Base-by-base conservation (phyloP, 371 early-diverging fungal genomes). In the Mucor saturninus region DNA sequence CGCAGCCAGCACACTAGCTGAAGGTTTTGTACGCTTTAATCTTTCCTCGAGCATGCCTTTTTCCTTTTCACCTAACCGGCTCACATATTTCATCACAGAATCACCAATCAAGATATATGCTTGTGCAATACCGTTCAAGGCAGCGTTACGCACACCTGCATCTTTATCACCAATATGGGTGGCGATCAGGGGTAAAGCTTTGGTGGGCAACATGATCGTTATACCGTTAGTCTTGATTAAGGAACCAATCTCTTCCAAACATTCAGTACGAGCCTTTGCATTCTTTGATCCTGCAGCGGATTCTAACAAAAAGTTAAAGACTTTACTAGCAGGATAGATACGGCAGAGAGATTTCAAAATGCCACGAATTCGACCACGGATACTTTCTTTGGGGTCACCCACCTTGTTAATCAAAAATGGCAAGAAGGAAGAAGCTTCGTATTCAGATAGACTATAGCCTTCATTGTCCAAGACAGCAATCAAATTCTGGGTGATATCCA, bases 331-430 rank as follows among this genome's bases (percentile, higher is more conserved):
- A n/a, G 96, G 92, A 65, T 92, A 94, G 10, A 95, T 76, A 9
- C 83, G 79, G 26, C 83, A 77, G 4, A 94, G 30, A 48, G 80
- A 74, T 57, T 85, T 84, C 40, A 94, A 65, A 21, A 94, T 84
- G 5, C 69, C 78, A 3, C 91, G 84, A 5, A 94, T 77, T 50
- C 89, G 83, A 10, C 73, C 71, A 11, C 93, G 83, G 73, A 95
- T 88, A 5, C 80, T 75, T 64, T 95, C 95, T 62, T 95, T 95
- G 48, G 85, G 83, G 64, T 95, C 94, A 13, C 95, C 95, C 21
- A 91, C 64, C 75, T 90, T 90, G 53, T 77, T 79, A 54, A 94
- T 85, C 51, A 96, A 81, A 56, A 84, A 88, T 0, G 96, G 96
- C 28, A 96, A 64, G 56, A 96, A 90, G 0, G 86, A 79, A 9